Evolutionary conservation across 352 stramenopile genomes (phyloP), one percentile per base, ranked within the genome.

Genomic region (Pilasporangium apinafurcum): DNA sequence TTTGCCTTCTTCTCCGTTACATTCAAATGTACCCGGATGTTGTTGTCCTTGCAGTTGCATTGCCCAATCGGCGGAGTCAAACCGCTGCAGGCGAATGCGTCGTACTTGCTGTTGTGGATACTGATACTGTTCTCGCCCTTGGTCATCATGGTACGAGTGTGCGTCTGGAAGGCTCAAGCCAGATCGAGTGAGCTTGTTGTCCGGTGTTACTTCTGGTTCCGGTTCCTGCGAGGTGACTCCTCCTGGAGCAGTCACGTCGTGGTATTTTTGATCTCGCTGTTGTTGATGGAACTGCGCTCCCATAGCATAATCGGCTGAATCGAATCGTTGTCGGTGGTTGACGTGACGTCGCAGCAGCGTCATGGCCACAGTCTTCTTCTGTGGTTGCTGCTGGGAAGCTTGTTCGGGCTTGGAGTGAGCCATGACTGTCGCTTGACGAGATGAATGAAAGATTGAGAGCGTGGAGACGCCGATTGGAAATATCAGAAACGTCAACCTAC

Each of bases 61-160:
- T 10, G 60, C 66, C 72, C 72, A 88, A 29, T 88, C 76, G 38
- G 72, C 76, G 37, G 76, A 88, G 56, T 88, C 76, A 42, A 88
- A 88, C 20, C 76, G 69, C 45, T 88, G 76, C 20, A 86, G 32
- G 3, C 67, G 66, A 13, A 82, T 61, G 51, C 70, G 72, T 4
- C 53, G 62, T 17, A 88, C 63, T 22, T 70, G 59, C 33, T 84
- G 65, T 3, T 47, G 60, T 0, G 48, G 31, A 14, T 69, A 53
- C 20, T 38, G 8, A 32, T 49, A 14, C 16, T 18, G 39, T 31
- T 1, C n/a, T 8, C 16, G 5, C 12, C 24, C 22, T 39, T 17
- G 20, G 6, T 25, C 16, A 10, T 40, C 22, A 21, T 4, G 21
- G 14, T 29, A 41, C 16, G 16, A 40, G 37, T 18, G 17, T 10